Evolutionary conservation across 202 grass and related monocot species (phyloP), one percentile per base, ranked within the genome.

Genomic region (Alloteropsis angusta): DNA sequence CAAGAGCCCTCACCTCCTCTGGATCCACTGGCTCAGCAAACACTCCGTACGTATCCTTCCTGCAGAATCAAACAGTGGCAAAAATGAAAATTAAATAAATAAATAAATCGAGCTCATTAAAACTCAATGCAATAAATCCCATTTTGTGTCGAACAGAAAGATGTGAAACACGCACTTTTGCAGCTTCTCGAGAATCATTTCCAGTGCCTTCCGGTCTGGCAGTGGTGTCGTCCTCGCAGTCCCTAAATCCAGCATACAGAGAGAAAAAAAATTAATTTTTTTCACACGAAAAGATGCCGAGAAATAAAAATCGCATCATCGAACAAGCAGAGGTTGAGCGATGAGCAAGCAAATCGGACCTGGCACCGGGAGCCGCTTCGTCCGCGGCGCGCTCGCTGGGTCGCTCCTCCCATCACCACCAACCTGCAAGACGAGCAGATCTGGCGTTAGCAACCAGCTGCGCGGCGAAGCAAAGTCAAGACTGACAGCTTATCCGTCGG

Each of bases 21-120:
- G 21, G 89, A 89, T 99, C 88, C 71, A 99, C 96, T 38, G 96
- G 90, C 59, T 96, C 90, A 1, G 96, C 84, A 88, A 99, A 99
- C 34, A 96, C 96, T 28, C 86, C 87, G 28, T 99, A 99, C 0
- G 90, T 91, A 76, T 99, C 96, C 90, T 99, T 99, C 81, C 96
- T 99, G 82, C 25, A 46, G 63, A 84, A 88, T 74, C 53, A 26
- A 82, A 82, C 65, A 34, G 61, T 54, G 42, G 36, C 42, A 28
- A 32, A 85, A 79, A 11, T 4, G 48, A 26, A 44, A 80, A n/a
- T n/a, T n/a, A n/a, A n/a, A n/a, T n/a, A n/a, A n/a, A 45, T 71
- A 30, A 30, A 30, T 30, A 75, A 80, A 81, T 83, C 16, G 16
- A 84, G 62, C 55, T 61, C 86, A 65, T 75, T 50, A 80, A 65